Conservation (phyloP, 352 stramenopile species). For the Pythium angustatum region DNA sequence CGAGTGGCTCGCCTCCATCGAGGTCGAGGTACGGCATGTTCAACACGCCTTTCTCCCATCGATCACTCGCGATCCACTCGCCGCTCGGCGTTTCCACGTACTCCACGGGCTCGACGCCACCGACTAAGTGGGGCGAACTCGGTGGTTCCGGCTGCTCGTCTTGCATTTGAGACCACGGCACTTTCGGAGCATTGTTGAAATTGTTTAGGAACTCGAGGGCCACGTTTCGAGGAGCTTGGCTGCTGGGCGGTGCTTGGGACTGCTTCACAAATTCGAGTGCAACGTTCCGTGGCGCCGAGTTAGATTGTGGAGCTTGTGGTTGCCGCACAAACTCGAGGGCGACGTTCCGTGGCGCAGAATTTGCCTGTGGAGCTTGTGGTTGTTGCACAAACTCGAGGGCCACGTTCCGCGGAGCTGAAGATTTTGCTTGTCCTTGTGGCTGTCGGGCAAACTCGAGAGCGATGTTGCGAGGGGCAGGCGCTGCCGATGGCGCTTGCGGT, state of each 20-base stretch:
- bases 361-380: not conserved
- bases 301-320: not conserved
- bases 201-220: constrained; percentile 10
- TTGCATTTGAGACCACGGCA: constrained; percentile 13
- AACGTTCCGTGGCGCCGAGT: constrained; percentile 13
- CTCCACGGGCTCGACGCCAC: constrained; percentile 47
- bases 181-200: not conserved
- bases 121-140: constrained; percentile 23
- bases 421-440: too few relatives aligned
- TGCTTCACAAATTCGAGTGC: constrained; percentile 20
- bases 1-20: constrained; percentile 16
- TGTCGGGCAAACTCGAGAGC: constrained; percentile 13
- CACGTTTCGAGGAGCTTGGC: constrained; percentile 6
- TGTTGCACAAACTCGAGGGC: constrained; percentile 9
- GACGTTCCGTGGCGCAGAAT: constrained; percentile 12
- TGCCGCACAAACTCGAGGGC: constrained; percentile 22
- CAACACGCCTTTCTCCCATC: constrained; percentile 28
- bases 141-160: constrained; percentile 19
- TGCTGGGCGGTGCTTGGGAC: constrained; percentile 10
- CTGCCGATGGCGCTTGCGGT: constrained; percentile 11
- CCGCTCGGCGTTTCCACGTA: constrained; percentile 60
- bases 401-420: too few relatives aligned
- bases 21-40: constrained; percentile 17
- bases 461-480: constrained; percentile 12
- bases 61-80: constrained; percentile 59